These are phyloP conservation scores for Saturnispora dispora DNA, from an alignment of 805 yeast species.

Conservation along the genomic window DNA sequence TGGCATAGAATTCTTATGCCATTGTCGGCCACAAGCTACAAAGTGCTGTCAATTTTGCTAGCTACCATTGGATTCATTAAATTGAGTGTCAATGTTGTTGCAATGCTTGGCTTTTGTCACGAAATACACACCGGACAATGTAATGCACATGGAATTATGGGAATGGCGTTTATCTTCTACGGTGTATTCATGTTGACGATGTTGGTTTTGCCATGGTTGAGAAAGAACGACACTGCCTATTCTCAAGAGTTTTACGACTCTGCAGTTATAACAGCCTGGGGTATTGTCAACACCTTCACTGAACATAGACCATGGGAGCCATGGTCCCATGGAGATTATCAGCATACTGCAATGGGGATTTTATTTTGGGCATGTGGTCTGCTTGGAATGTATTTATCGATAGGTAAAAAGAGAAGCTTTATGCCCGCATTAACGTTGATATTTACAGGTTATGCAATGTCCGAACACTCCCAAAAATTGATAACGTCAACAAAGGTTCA, in stretches of 20 bases:
- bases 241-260: slow-evolving; percentile 87
- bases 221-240: slow-evolving; percentile 39
- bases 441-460: slow-evolving; percentile 92
- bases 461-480: slow-evolving; percentile 74
- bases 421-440: slow-evolving; percentile 76
- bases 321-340: slow-evolving; percentile 91
- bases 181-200: slow-evolving; percentile 64
- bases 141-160: slow-evolving; percentile 96
- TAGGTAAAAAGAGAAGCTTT: slow-evolving; percentile 59
- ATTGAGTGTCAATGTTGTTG: slow-evolving; percentile 70
- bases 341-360: slow-evolving; percentile 94
- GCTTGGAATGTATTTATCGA: slow-evolving; percentile 68
- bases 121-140: slow-evolving; percentile 85
- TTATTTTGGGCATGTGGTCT: slow-evolving; percentile 95
- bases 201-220: slow-evolving; percentile 66
- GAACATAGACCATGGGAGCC: slow-evolving; percentile 88
- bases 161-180: slow-evolving; percentile 73
- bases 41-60: slow-evolving; percentile 36
- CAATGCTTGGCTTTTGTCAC: slow-evolving; percentile 82
- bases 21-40: slow-evolving; percentile 30
- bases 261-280: slow-evolving; percentile 76
- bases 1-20: slow-evolving; percentile 33
- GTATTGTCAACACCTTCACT: slow-evolving; percentile 88
- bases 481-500: slow-evolving; percentile 81
- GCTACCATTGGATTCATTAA: slow-evolving; percentile 69